These are phyloP conservation scores for Melampsora americana DNA, from an alignment of 1,284 basidiomycete genomes.

Conservation along the genomic window DNA sequence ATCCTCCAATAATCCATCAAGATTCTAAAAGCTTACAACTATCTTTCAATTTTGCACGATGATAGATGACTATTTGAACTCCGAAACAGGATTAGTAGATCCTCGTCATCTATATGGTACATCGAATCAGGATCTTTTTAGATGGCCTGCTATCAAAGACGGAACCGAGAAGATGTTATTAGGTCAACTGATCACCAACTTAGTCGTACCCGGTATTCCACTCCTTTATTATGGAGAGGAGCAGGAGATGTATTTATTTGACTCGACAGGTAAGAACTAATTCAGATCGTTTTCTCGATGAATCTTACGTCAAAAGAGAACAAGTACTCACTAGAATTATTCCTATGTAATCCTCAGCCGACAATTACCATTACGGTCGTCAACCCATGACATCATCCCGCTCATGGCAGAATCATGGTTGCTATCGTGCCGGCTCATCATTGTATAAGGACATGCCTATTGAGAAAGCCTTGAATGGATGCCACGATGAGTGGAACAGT, in stretches of 20 bases:
- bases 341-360: not conserved
- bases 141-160: constrained; percentile 80
- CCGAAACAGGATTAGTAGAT: constrained; percentile 65
- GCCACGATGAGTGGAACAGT: constrained; percentile 79
- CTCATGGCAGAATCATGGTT: constrained; percentile 87
- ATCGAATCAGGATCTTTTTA: constrained; percentile 88
- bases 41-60: not conserved
- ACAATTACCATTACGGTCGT: constrained; percentile 61
- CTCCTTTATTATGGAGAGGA: constrained; percentile 57
- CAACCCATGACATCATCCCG: constrained; percentile 80
- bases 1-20: not conserved
- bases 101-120: constrained; percentile 79
- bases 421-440: constrained; percentile 77
- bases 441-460: constrained; percentile 87
- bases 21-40: not conserved
- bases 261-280: constrained; percentile 33
- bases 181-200: constrained; percentile 70
- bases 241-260: constrained; percentile 34
- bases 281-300: constrained; percentile 64
- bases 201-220: constrained; percentile 81
- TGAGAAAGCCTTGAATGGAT: constrained; percentile 71
- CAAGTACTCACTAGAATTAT: not conserved
- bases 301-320: not conserved
- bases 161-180: constrained; percentile 72
- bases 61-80: constrained; percentile 75